Base-by-base conservation (phyloP, 2,329 filamentous ascomycete genomes). In the Cordyceps cateniannulata region DNA sequence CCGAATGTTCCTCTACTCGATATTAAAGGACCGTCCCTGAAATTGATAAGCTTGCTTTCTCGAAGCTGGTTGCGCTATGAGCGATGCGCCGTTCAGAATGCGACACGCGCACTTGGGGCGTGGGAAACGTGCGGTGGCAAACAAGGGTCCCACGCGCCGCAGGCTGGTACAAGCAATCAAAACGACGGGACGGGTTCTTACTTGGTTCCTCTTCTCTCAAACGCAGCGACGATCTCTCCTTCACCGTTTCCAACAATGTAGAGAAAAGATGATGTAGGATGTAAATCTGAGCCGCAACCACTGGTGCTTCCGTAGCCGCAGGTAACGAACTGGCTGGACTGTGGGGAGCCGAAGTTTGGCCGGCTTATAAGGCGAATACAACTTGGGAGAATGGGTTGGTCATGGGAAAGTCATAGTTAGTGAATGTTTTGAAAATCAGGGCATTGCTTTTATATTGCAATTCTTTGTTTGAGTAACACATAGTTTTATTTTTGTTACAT, bases 281-380 rank as follows among this genome's bases (percentile, higher is more conserved):
- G 59, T 35, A 61, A 48, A 51, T 57, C 52, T 45, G 45, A 45
- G 47, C 6, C 51, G 59, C 52, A 44, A 45, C 45, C 52, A 56
- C 48, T 32, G 35, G 25, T n/a, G 9, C 40, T 35, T 3, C 24
- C 3, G 22, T 32, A 6, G 47, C 47, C 3, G 52, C 51, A 51
- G n/a, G n/a, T 51, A 52, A 25, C 22, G 22, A 35, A 56, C 45
- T 27, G 16, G 7, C 20, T 9, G 3, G 32, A n/a, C 40, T 50
- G 59, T 57, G 59, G 45, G 47, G 59, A 56, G 20, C 59, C 59
- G 59, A 61, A 61, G 59, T 61, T 61, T 61, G 59, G 45, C 59
- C 59, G 59, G 59, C 14, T 5, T 42, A 35, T 14, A 35, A 35
- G 32, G 32, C 32, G 4, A 35, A 35, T 35, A 35, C 32, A 35